phyloP scores from a whole-genome alignment of 495 filamentous ascomycete species.

The Cercophora samala region DNA sequence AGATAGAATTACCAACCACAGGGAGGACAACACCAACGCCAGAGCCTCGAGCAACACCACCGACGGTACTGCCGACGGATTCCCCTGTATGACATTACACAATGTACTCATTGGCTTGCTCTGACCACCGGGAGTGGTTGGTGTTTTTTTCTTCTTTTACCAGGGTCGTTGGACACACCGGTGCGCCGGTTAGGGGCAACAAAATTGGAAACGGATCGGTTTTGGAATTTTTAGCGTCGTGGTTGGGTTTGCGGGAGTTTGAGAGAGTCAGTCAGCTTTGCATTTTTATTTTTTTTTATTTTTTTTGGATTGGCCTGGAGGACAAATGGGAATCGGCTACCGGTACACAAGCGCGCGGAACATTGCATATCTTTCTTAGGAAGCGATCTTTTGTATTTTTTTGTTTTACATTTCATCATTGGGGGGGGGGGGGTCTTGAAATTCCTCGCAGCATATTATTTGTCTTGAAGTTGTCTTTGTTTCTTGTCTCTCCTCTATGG shows the following conservation, averaged over 20 bases:
- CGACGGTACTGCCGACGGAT: not conserved
- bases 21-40: constrained; percentile 1
- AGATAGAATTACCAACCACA: constrained; percentile 4
- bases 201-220: not conserved
- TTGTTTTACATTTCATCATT: not conserved
- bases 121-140: not conserved
- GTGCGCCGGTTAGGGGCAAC: not conserved
- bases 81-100: constrained; percentile 4
- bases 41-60: not conserved
- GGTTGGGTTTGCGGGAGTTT: not conserved
- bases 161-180: not conserved
- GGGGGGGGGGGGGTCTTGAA: not conserved
- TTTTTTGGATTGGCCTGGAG: not conserved
- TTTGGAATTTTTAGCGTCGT: not conserved
- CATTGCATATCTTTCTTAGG: not conserved
- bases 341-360: not conserved
- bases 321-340: not conserved
- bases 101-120: not conserved
- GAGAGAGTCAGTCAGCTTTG: not conserved
- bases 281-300: not conserved
- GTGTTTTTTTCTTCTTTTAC: not conserved
- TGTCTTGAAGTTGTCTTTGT: not conserved
- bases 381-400: not conserved
- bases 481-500: not conserved
- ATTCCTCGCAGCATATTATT: not conserved